Percentiles rank a stretch among this genome's conserved stretches.
These are phyloP conservation scores for Bimuria novae-zelandiae DNA, from an alignment of 2,329 filamentous ascomycete species.

Conservation along the genomic window DNA sequence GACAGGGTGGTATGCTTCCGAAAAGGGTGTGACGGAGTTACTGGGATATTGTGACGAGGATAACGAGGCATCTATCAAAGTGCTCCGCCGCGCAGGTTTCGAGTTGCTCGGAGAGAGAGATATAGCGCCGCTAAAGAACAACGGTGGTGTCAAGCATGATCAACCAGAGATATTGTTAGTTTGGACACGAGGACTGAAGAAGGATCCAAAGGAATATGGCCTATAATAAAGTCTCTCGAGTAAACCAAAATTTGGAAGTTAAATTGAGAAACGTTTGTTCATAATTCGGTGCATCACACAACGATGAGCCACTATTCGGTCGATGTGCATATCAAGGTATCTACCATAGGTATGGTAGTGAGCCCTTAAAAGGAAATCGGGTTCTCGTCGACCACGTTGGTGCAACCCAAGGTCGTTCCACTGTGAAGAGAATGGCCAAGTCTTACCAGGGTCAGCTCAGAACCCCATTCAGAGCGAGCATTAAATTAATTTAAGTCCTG, in stretches of 20 bases:
- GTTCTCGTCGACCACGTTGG: no score
- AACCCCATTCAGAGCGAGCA: no score
- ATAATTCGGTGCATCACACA: no score
- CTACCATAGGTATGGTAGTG: no score
- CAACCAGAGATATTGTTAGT: not conserved
- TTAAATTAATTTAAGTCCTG: no score
- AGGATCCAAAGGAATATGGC: not conserved
- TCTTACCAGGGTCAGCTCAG: no score
- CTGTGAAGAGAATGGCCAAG: no score
- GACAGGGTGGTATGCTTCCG: not conserved
- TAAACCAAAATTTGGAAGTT: not conserved
- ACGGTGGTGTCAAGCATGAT: not conserved
- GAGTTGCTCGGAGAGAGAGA: not conserved
- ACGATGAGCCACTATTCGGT: no score
- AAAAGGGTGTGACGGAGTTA: constrained; percentile 3
- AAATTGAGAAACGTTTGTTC: no score
- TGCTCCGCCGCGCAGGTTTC: not conserved
- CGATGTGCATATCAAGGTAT: no score
- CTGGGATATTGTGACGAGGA: constrained; percentile 1
- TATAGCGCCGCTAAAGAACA: not conserved
- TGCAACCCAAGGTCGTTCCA: no score
- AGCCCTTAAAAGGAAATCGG: no score
- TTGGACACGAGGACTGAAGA: not conserved
- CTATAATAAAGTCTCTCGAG: not conserved
- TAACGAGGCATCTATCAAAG: not conserved